Evolutionary conservation across 441 rosid genomes (phyloP).

Genomic region (Viola pubescens): DNA sequence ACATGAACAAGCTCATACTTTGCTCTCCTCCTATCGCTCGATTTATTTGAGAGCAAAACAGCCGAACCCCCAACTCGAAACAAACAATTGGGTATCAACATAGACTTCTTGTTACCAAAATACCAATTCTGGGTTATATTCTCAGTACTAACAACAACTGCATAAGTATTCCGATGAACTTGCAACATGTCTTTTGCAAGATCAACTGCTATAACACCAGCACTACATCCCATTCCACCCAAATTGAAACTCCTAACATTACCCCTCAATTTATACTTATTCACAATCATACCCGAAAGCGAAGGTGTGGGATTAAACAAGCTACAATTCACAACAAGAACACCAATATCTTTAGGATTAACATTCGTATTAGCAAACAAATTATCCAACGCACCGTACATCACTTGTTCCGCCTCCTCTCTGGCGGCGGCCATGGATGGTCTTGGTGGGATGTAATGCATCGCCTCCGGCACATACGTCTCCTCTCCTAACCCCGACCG

Average conservation of each 20-base stretch:
- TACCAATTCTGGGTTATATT: slow-evolving; percentile 80
- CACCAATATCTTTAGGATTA: slow-evolving; percentile 61
- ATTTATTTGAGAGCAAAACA: slow-evolving; percentile 51
- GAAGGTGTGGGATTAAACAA: slow-evolving; percentile 70
- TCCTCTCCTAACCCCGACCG: slow-evolving; percentile 65
- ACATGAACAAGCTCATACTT: slow-evolving; percentile 63
- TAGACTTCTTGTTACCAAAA: slow-evolving; percentile 65
- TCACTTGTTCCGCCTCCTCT: slow-evolving; percentile 64
- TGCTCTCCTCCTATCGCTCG: slow-evolving; percentile 36
- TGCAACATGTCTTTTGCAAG: slow-evolving; percentile 58
- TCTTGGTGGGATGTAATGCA: slow-evolving; percentile 56
- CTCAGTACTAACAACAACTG: slow-evolving; percentile 67
- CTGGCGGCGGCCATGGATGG: slow-evolving; percentile 66
- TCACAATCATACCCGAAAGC: slow-evolving; percentile 61
- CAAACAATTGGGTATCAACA: slow-evolving; percentile 77
- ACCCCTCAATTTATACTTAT: slow-evolving; percentile 60
- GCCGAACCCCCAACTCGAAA: slow-evolving; percentile 85
- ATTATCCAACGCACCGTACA: slow-evolving; percentile 58
- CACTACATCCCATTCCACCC: slow-evolving; percentile 77
- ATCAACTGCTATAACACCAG: slow-evolving; percentile 63
- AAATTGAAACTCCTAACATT: slow-evolving; percentile 53
- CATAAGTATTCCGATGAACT: slow-evolving; percentile 52
- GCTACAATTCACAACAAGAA: slow-evolving; percentile 70
- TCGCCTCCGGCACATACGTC: slow-evolving; percentile 62
- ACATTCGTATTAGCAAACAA: slow-evolving; percentile 37